phyloP scores from a whole-genome alignment of 495 filamentous ascomycete genomes.

The Thermothielavioides terrestris region DNA sequence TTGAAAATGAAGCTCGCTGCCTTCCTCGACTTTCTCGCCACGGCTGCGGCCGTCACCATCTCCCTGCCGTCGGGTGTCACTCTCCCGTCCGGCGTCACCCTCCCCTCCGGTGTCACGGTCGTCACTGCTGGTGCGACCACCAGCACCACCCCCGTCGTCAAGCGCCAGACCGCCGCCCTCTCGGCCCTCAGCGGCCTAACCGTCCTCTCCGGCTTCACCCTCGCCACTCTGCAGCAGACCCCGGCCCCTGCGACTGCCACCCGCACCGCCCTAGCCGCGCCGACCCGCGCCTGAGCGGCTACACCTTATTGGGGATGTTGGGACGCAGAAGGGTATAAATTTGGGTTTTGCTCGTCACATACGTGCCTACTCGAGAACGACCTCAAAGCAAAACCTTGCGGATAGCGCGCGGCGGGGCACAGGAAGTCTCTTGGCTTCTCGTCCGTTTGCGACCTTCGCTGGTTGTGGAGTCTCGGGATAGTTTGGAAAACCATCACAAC shows the following conservation, averaged over 20 bases:
- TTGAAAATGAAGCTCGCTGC: constrained; percentile 17
- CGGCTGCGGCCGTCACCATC: constrained; percentile 19
- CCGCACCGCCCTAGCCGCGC: background rate
- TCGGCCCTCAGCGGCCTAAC: background rate
- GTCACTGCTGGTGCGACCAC: constrained; percentile 11
- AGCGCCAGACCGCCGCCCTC: background rate
- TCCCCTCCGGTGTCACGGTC: constrained; percentile 25
- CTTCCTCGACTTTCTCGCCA: constrained; percentile 5
- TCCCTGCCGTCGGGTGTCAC: constrained; percentile 20
- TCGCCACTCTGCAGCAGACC: background rate
- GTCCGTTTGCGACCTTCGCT: too few species aligned
- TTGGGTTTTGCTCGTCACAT: too few species aligned
- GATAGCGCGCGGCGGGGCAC: too few species aligned
- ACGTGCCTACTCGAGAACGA: too few species aligned
- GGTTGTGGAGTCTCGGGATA: too few species aligned
- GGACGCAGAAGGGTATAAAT: too few species aligned
- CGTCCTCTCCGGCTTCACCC: background rate
- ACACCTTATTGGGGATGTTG: too few species aligned
- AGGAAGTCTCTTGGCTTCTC: too few species aligned
- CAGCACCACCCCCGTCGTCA: background rate
- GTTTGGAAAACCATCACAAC: too few species aligned
- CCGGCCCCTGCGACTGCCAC: background rate
- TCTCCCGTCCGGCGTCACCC: constrained; percentile 21
- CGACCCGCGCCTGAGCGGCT: too few species aligned
- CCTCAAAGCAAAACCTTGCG: too few species aligned